phyloP scores from a whole-genome alignment of 352 stramenopile species.

The Phytophthora kernoviae region DNA sequence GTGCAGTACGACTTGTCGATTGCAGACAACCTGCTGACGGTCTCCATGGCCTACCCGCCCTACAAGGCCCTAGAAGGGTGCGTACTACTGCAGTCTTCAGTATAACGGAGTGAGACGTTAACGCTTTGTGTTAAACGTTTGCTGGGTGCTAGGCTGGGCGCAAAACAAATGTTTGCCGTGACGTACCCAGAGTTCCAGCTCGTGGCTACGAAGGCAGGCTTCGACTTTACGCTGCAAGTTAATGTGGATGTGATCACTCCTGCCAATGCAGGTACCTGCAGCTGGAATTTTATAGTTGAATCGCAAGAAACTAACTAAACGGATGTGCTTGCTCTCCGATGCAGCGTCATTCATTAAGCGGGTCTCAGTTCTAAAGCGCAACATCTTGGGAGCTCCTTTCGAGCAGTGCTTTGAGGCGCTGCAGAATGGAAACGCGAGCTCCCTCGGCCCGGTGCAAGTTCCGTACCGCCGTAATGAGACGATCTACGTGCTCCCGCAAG shows the following conservation, averaged over 20 bases:
- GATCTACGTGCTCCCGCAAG: conserved; percentile 86
- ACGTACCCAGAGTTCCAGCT: conserved; percentile 81
- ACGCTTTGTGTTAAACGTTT: conserved; percentile 4
- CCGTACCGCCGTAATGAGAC: conserved; percentile 87
- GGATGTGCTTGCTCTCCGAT: conserved; percentile 8
- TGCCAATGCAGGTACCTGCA: conserved; percentile 55
- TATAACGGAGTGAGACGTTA: conserved; percentile 1
- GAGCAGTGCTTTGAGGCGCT: conserved; percentile 88
- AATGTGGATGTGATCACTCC: conserved; percentile 82
- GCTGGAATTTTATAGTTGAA: background rate
- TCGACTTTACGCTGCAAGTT: conserved; percentile 78
- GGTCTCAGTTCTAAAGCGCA: conserved; percentile 81
- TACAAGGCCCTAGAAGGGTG: conserved; percentile 76
- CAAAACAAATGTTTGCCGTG: conserved; percentile 67
- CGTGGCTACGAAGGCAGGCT: conserved; percentile 70
- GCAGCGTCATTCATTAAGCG: conserved; percentile 75
- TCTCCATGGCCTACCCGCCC: conserved; percentile 81
- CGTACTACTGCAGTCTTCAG: background rate
- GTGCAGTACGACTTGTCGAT: conserved; percentile 88
- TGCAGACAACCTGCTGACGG: conserved; percentile 58
- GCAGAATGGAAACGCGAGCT: conserved; percentile 56
- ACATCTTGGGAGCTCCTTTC: conserved; percentile 79
- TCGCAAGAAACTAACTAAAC: background rate
- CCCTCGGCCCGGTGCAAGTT: conserved; percentile 74
- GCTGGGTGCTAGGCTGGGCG: conserved; percentile 72